These are phyloP conservation scores for Rhizoctonia solani DNA, from an alignment of 1,284 basidiomycete genomes.

Conservation along the genomic window DNA sequence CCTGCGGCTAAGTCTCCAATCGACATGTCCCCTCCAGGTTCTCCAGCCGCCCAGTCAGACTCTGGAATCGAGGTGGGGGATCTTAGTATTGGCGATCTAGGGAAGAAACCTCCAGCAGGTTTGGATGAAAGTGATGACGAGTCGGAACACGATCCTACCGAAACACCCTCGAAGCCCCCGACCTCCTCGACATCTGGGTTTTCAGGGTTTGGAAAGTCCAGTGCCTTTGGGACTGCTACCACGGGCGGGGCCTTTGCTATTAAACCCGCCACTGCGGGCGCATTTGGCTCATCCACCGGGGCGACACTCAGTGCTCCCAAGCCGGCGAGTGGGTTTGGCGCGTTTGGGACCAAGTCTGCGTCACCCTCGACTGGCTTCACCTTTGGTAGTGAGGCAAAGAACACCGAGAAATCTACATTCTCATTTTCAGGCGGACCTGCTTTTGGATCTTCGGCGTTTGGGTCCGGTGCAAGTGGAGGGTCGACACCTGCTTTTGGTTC, in stretches of 20 bases:
- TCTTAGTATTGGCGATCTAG: constrained; percentile 1
- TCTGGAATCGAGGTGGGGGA: not conserved
- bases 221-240: constrained; percentile 16
- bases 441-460: constrained; percentile 36
- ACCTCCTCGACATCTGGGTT: constrained; percentile 20
- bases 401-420: constrained; percentile 7
- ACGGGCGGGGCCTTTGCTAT: not conserved
- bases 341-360: constrained; percentile 14
- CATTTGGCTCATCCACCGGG: constrained; percentile 6
- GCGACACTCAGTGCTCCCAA: not conserved
- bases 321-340: constrained; percentile 36
- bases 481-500: constrained; percentile 47
- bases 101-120: constrained; percentile 2
- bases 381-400: not conserved
- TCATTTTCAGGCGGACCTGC: constrained; percentile 36
- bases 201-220: constrained; percentile 29
- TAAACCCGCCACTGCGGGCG: no score
- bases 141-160: not conserved
- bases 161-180: constrained; percentile 23
- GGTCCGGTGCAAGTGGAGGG: constrained; percentile 38
- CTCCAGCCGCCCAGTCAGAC: constrained; percentile 1
- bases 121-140: constrained; percentile 12
- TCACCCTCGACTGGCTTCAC: constrained; percentile 6
- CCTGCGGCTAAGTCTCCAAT: no score
- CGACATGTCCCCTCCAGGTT: constrained; percentile 7